Evolutionary conservation across 495 filamentous ascomycete genomes (phyloP).

Genomic region (Penicillium manginii): DNA sequence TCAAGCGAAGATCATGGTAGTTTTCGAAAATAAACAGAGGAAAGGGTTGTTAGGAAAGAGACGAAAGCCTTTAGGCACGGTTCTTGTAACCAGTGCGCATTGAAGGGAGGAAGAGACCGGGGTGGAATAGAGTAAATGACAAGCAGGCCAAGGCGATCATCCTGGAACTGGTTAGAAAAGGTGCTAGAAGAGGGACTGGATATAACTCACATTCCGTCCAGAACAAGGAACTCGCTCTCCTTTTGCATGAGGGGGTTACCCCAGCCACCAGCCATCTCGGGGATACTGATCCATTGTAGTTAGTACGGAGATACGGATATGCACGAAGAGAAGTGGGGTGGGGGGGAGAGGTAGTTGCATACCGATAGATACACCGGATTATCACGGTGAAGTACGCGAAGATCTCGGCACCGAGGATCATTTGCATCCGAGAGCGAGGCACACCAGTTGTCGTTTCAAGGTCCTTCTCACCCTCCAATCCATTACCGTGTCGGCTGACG

Average conservation of each 20-base stretch:
- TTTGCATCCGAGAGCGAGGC: constrained; percentile 44
- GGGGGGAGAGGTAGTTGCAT: constrained; percentile 1
- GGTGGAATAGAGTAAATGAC: constrained; percentile 53
- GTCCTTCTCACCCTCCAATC: constrained; percentile 35
- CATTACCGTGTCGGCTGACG: constrained; percentile 40
- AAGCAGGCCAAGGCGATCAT: constrained; percentile 55
- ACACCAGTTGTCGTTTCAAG: constrained; percentile 22
- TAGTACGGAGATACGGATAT: background rate
- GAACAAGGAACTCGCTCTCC: constrained; percentile 62
- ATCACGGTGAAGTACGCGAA: constrained; percentile 64
- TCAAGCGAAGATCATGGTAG: background rate
- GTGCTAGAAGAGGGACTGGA: background rate
- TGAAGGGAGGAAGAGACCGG: constrained; percentile 50
- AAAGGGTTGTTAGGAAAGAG: background rate
- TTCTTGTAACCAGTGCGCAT: constrained; percentile 41
- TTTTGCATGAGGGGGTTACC: constrained; percentile 68
- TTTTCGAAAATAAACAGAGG: background rate
- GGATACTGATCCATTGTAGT: constrained; percentile 44
- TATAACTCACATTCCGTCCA: constrained; percentile 60
- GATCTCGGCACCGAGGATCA: constrained; percentile 54
- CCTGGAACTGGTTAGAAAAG: constrained; percentile 23
- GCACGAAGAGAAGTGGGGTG: background rate
- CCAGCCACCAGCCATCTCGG: constrained; percentile 72
- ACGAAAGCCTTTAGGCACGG: constrained; percentile 8
- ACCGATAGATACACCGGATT: constrained; percentile 71